These are phyloP conservation scores for Dispira parvispora DNA, from an alignment of 192 early-diverging fungal species.

Conservation along the genomic window DNA sequence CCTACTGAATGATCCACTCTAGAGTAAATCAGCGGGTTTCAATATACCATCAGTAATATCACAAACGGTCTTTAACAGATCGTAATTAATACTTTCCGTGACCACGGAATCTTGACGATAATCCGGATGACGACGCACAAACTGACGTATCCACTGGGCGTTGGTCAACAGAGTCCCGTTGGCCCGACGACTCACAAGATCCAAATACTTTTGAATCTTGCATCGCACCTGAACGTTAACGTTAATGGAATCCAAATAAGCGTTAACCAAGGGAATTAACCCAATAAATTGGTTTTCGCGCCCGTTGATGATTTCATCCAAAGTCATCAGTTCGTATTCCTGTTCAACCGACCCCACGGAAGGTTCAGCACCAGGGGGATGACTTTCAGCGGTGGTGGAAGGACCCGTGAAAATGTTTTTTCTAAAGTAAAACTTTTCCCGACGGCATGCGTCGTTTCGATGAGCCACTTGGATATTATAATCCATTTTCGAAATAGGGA, in stretches of 20 bases:
- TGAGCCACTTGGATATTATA: conserved; percentile 86
- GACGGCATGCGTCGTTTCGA: conserved; percentile 58
- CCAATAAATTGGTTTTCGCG: conserved; percentile 53
- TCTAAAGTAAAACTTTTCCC: conserved; percentile 82
- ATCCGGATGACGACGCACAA: conserved; percentile 67
- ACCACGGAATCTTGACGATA: conserved; percentile 88
- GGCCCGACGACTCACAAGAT: conserved; percentile 62
- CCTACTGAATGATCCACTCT: not conserved
- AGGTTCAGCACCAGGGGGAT: too few relatives aligned
- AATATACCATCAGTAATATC: conserved; percentile 36
- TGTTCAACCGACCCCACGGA: conserved; percentile 13
- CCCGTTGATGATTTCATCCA: conserved; percentile 89
- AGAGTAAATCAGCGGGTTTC: conserved; percentile 24
- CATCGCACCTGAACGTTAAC: conserved; percentile 50
- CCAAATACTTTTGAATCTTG: conserved; percentile 55
- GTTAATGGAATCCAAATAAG: conserved; percentile 62
- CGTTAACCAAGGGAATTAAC: conserved; percentile 63
- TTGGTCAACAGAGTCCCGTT: conserved; percentile 67
- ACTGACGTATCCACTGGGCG: conserved; percentile 80
- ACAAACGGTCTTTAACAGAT: conserved; percentile 48
- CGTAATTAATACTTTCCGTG: conserved; percentile 65
- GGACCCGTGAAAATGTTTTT: conserved; percentile 50
- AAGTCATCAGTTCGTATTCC: conserved; percentile 53
- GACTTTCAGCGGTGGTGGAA: not conserved
- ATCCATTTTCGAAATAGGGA: conserved; percentile 89